phyloP scores from a whole-genome alignment of 2,329 filamentous ascomycete species.

The Pestalotiopsis sp. region DNA sequence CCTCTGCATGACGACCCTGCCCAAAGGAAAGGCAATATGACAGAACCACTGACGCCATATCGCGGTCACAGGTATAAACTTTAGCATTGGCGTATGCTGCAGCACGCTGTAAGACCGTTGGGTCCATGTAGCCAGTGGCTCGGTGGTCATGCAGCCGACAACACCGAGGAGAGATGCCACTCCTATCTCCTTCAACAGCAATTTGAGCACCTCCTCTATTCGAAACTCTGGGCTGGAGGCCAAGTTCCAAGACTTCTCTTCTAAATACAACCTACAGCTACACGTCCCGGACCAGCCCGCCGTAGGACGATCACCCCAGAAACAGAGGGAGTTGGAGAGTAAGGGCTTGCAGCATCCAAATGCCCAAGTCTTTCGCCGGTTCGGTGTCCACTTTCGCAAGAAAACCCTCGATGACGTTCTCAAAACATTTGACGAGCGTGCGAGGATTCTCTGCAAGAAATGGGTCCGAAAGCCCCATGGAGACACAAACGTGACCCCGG shows the following conservation, averaged over 20 bases:
- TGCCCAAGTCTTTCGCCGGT: slow-evolving; percentile 20
- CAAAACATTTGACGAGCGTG: slow-evolving; percentile 20
- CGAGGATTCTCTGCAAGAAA: slow-evolving; percentile 23
- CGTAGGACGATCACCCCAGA: not conserved
- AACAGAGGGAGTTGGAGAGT: not conserved
- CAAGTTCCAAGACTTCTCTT: not conserved
- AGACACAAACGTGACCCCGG: slow-evolving; percentile 21
- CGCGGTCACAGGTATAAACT: not conserved
- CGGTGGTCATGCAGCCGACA: not conserved
- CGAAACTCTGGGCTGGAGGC: not conserved
- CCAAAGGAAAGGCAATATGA: not conserved
- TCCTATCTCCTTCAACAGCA: not conserved
- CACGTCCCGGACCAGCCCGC: not conserved
- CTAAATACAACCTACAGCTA: slow-evolving; percentile 5
- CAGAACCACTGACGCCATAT: not conserved
- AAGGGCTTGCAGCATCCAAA: not conserved
- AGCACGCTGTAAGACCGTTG: not conserved
- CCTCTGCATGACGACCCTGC: not conserved
- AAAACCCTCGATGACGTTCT: slow-evolving; percentile 19
- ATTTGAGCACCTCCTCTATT: not conserved
- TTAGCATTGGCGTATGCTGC: not conserved
- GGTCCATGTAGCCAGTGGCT: not conserved
- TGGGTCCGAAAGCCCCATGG: slow-evolving; percentile 28
- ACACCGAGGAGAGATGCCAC: not conserved
- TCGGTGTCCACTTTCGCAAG: slow-evolving; percentile 22